phyloP scores from a whole-genome alignment of 108 stramenopile species.

The Cylindrotheca fusiformis region DNA sequence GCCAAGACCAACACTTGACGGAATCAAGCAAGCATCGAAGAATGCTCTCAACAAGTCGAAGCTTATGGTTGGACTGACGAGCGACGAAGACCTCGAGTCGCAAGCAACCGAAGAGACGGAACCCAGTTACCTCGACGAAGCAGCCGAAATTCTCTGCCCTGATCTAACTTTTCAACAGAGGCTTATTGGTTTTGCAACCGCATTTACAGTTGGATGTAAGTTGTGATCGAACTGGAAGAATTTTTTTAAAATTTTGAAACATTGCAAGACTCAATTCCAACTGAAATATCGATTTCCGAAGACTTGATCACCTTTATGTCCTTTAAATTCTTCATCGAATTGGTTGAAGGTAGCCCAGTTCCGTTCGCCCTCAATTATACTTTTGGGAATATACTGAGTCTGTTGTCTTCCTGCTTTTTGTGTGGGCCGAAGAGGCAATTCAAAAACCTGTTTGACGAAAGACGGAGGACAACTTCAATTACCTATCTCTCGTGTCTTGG shows the following conservation, averaged over 20 bases:
- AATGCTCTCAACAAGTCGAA: conserved; percentile 29
- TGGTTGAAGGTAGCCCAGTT: conserved; percentile 75
- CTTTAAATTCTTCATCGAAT: conserved; percentile 72
- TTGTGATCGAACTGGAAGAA: neutral
- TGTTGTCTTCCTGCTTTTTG: conserved; percentile 43
- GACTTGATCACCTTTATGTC: conserved; percentile 81
- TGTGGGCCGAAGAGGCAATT: conserved; percentile 69
- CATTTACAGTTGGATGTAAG: conserved; percentile 74
- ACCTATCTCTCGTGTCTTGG: conserved; percentile 65
- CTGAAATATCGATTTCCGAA: conserved; percentile 8
- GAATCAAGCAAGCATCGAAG: conserved; percentile 30
- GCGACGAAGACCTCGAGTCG: conserved; percentile 2
- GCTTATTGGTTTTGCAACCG: conserved; percentile 61
- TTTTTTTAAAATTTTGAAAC: neutral
- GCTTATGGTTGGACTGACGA: conserved; percentile 32
- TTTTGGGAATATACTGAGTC: conserved; percentile 44
- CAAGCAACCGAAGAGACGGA: conserved; percentile 29
- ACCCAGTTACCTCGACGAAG: conserved; percentile 48
- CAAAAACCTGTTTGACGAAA: conserved; percentile 80
- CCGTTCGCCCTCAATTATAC: conserved; percentile 83
- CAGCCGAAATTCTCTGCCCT: conserved; percentile 68
- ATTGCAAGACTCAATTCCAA: neutral
- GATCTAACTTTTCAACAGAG: conserved; percentile 78
- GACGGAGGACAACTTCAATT: conserved; percentile 48
- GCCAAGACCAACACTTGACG: conserved; percentile 31